Percentiles rank a stretch among this genome's conserved stretches.
Evolutionary conservation across 441 rosid species (phyloP).

Genomic region (Biscutella laevigata): DNA sequence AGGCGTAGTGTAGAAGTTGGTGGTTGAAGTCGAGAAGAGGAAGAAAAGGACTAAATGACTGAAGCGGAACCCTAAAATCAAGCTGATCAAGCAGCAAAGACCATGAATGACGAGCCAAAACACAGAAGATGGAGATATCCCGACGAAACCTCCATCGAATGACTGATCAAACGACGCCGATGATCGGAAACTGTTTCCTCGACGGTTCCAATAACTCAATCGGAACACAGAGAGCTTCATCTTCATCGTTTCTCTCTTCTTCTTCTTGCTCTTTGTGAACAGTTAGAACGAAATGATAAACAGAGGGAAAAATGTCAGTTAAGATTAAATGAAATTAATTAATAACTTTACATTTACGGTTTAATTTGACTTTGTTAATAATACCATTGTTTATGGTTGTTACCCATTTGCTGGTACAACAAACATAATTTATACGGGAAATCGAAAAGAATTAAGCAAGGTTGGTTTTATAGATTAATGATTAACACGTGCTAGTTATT

Average conservation of each 20-base stretch:
- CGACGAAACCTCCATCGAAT: slow-evolving; percentile 30
- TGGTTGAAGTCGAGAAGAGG: slow-evolving; percentile 57
- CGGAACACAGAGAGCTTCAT: slow-evolving; percentile 76
- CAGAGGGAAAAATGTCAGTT: slow-evolving; percentile 16
- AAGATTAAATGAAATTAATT: slow-evolving; percentile 13
- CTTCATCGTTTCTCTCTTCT: neutral
- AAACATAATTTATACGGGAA: slow-evolving; percentile 7
- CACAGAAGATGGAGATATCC: slow-evolving; percentile 57
- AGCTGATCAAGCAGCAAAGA: slow-evolving; percentile 79
- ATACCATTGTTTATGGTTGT: neutral
- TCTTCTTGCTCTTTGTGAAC: slow-evolving; percentile 1
- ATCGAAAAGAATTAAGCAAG: slow-evolving; percentile 9
- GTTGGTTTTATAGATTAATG: neutral
- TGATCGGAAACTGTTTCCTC: slow-evolving; percentile 54
- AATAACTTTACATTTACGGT: slow-evolving; percentile 10
- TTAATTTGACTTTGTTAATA: neutral
- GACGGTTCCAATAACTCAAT: slow-evolving; percentile 62
- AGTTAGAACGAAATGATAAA: slow-evolving; percentile 4
- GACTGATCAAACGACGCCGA: slow-evolving; percentile 44
- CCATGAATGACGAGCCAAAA: slow-evolving; percentile 80
- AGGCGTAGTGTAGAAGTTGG: slow-evolving; percentile 48
- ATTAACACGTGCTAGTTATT: slow-evolving; percentile 10
- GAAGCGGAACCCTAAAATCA: slow-evolving; percentile 84
- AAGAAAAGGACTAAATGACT: slow-evolving; percentile 79
- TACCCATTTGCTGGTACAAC: slow-evolving; percentile 23